These are phyloP conservation scores for Cladochytrium replicatum DNA, from an alignment of 192 early-diverging fungal species.

Conservation along the genomic window DNA sequence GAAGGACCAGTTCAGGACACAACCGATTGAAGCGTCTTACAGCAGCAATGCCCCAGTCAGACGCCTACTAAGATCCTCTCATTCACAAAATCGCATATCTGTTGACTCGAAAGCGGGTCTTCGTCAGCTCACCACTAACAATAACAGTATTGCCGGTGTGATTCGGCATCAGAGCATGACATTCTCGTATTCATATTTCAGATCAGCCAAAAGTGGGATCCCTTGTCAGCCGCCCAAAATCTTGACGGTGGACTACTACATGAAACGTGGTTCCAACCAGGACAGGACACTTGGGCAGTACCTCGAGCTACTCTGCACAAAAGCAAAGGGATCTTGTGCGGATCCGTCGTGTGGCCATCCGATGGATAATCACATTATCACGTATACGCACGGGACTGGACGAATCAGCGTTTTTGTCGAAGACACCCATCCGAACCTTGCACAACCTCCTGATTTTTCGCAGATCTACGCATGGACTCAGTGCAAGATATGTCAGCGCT, in stretches of 20 bases:
- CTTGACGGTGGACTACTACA: conserved; percentile 43
- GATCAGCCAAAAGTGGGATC: conserved; percentile 19
- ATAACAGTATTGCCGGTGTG: conserved; percentile 35
- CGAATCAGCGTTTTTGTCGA: conserved; percentile 38
- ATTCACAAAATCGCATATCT: conserved; percentile 23
- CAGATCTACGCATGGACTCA: conserved; percentile 23
- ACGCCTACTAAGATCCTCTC: too few relatives aligned
- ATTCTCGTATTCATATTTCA: conserved; percentile 36
- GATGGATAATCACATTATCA: conserved; percentile 39
- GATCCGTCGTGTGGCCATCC: conserved; percentile 36
- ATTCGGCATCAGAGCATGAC: conserved; percentile 41
- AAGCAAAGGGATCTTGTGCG: conserved; percentile 26
- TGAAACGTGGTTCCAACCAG: conserved; percentile 23
- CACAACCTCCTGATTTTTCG: background rate
- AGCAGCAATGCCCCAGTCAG: too few relatives aligned
- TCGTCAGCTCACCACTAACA: conserved; percentile 41
- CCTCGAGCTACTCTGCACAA: conserved; percentile 31
- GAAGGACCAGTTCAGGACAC: too few relatives aligned
- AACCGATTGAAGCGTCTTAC: too few relatives aligned
- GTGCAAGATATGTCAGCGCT: conserved; percentile 9
- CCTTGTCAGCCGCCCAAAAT: conserved; percentile 34
- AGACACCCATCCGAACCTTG: too few relatives aligned
- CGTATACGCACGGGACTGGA: conserved; percentile 43
- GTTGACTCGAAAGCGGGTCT: conserved; percentile 40
- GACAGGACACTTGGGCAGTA: conserved; percentile 40